Base-by-base conservation (phyloP, 1,284 basidiomycete genomes). In the Tilletia indica region DNA sequence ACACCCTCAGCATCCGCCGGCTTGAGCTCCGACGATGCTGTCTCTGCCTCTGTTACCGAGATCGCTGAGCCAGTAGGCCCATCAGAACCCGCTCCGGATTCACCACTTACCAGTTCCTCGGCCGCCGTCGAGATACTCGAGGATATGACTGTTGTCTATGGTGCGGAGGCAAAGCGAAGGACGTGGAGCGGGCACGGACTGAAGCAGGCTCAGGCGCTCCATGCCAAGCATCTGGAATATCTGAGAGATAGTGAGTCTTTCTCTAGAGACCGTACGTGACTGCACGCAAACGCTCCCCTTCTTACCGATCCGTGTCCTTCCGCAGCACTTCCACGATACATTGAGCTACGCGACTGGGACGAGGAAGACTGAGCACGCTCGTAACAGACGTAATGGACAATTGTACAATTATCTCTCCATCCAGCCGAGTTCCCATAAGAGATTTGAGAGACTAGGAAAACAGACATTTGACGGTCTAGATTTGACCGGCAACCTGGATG, bases 141-240 rank as follows among this genome's bases (percentile, higher is more conserved):
- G n/a, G 90, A 93, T 71, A 92, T 91, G 79, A 95, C 93, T 0
- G 91, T 92, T 4, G 87, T 96, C 2, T 95, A 92, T 80, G 94
- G 93, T 0, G 88, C 89, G 1, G 87, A 89, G 3, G 89, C 90
- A 0, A 89, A 91, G 73, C 87, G 90, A 67, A 86, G 93, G 58
- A 87, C 85, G 6, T 97, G 94, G 93, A 94, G 92, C 79, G 93
- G 93, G 3, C 88, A 91, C 75, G 93, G 93, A 1, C 90, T 90
- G 76, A 87, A 90, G 0, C 93, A 95, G 82, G 93, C 94, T 80
- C 88, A 88, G 51, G 93, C 93, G 78, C 84, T 97, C 71, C 87
- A 93, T 71, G 86, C 89, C 49, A 97, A 97, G 83, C 94, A 97
- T 80, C 89, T 91, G 3, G 93, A 95, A 76, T 97, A 96, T 85